Conservation (phyloP, 78 protist species). For the Anaeramoeba ignava region DNA sequence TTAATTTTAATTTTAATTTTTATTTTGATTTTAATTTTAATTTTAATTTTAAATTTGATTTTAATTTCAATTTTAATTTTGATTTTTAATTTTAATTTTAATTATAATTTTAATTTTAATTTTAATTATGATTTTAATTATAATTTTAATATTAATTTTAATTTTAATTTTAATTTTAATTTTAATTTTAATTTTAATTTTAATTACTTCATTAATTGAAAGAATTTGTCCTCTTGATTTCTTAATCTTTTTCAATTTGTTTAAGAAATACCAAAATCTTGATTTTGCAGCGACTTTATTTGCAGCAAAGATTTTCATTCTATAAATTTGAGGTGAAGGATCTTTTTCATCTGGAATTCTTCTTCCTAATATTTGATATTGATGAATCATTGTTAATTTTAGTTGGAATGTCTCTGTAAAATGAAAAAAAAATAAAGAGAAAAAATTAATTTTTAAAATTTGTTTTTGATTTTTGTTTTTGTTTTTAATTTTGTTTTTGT, state of each 20-base stretch:
- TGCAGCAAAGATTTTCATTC: constrained; percentile 92
- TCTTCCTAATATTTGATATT: constrained; percentile 21
- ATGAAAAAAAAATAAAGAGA: too few species aligned
- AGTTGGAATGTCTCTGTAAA: background rate
- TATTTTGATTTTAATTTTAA: too few species aligned
- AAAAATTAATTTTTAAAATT: background rate
- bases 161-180: background rate
- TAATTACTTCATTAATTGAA: constrained; percentile 48
- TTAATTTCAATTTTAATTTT: too few species aligned
- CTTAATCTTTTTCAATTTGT: constrained; percentile 77
- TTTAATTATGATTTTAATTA: too few species aligned
- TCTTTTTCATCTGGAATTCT: constrained; percentile 12
- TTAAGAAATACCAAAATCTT: constrained; percentile 93
- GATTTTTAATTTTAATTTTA: background rate
- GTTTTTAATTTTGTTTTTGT: constrained; percentile 4
- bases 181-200: background rate
- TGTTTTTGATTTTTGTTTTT: constrained; percentile 4
- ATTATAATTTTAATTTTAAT: too few species aligned
- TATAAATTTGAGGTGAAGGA: constrained; percentile 70
- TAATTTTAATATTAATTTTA: background rate
- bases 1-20: background rate
- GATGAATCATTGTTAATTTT: constrained; percentile 15
- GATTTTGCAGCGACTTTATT: constrained; percentile 81
- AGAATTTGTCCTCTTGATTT: constrained; percentile 84
- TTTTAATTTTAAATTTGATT: too few species aligned